These are phyloP conservation scores for Jaltomata sinuosa DNA, from an alignment of 257 asterid species.

Conservation along the genomic window DNA sequence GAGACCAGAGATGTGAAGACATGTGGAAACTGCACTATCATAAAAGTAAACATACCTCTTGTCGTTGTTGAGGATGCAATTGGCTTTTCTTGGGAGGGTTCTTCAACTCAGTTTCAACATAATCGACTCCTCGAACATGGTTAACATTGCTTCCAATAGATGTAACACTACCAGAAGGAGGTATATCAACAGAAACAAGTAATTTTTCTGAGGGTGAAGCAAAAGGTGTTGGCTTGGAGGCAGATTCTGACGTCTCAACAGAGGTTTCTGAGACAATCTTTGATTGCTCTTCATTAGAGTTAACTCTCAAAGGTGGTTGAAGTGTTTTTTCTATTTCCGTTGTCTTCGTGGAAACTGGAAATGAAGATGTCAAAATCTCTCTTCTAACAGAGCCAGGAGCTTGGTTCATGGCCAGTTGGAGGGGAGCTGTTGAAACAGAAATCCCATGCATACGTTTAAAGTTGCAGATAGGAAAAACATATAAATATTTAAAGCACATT, in stretches of 20 bases:
- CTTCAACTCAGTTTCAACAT: neutral
- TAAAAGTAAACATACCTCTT: constrained; percentile 12
- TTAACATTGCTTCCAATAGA: neutral
- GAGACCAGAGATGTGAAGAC: neutral
- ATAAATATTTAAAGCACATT: neutral
- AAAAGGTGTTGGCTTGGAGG: neutral
- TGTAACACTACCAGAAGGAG: neutral
- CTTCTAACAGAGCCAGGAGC: neutral
- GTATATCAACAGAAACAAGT: neutral
- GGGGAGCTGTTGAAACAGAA: neutral
- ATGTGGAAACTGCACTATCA: neutral
- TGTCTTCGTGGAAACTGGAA: neutral
- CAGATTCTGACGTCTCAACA: constrained; percentile 2
- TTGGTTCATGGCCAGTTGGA: neutral
- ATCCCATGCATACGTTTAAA: neutral
- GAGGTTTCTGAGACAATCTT: neutral
- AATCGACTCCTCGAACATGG: neutral
- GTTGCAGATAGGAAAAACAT: neutral
- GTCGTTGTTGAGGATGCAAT: neutral
- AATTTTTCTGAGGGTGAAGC: neutral
- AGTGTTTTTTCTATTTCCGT: neutral
- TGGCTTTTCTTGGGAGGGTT: neutral
- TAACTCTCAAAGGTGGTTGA: neutral
- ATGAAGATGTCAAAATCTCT: neutral
- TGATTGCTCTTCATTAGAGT: constrained; percentile 1